Percentiles rank a stretch among this genome's conserved stretches.
Conservation (phyloP, 2,329 filamentous ascomycete species). For the Aspergillus pseudotamarii region DNA sequence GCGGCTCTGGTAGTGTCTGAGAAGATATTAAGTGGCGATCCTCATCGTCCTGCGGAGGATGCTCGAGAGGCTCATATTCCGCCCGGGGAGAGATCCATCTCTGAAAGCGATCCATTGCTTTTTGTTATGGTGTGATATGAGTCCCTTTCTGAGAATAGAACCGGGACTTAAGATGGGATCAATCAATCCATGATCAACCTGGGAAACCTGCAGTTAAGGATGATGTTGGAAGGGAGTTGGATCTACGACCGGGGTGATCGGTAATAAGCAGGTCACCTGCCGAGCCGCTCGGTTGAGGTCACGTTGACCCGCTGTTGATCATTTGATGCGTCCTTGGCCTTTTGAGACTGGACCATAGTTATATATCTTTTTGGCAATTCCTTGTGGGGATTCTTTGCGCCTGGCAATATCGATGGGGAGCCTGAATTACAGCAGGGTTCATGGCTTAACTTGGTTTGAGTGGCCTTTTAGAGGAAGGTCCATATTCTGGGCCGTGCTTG, state of each 20-base stretch:
- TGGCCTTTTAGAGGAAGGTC: too few species aligned
- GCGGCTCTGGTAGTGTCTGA: slow-evolving; percentile 15
- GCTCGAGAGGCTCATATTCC: slow-evolving; percentile 35
- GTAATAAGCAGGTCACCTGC: slow-evolving; percentile 1
- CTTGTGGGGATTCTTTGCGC: too few species aligned
- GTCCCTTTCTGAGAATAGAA: slow-evolving; percentile 2
- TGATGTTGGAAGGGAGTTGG: background rate
- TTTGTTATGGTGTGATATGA: background rate
- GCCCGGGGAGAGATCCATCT: slow-evolving; percentile 32
- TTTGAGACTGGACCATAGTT: too few species aligned
- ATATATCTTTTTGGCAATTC: too few species aligned
- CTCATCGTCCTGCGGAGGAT: slow-evolving; percentile 32
- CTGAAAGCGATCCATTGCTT: slow-evolving; percentile 39
- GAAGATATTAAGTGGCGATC: slow-evolving; percentile 25
- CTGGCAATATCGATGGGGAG: too few species aligned
- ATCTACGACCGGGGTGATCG: background rate
- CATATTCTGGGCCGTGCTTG: too few species aligned
- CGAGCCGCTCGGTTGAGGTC: background rate
- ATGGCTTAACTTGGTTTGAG: background rate
- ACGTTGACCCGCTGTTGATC: slow-evolving; percentile 3
- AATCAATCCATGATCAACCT: slow-evolving; percentile 9
- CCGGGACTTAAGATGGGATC: background rate
- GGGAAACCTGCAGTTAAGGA: background rate
- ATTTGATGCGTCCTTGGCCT: background rate
- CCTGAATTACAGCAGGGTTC: too few species aligned